Percentiles rank a stretch among this genome's conserved stretches.
Conservation (phyloP, 345 rosid species). For the Acer negundo region DNA sequence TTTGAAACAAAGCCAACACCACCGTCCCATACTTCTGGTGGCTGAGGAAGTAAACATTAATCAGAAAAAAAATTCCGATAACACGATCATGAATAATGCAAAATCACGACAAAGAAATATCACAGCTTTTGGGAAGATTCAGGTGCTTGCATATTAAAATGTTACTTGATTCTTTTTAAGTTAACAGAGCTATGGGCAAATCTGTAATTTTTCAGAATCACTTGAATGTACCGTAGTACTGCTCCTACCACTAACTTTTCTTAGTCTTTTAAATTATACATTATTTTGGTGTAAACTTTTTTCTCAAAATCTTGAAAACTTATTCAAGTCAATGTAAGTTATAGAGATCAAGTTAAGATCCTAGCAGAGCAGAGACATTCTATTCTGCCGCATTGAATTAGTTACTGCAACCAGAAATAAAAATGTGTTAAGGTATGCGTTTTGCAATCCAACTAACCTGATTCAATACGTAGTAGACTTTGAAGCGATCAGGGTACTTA, state of each 20-base stretch:
- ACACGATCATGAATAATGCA: background rate
- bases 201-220: background rate
- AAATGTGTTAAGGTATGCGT: background rate
- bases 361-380: background rate
- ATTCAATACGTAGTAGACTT: conserved; percentile 80
- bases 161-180: too few relatives aligned
- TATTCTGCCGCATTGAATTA: background rate
- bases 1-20: conserved; percentile 89
- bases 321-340: background rate
- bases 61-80: background rate
- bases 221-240: background rate
- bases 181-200: too few relatives aligned
- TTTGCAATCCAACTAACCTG: conserved; percentile 54
- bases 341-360: background rate
- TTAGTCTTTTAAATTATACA: too few relatives aligned
- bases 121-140: background rate
- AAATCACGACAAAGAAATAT: background rate
- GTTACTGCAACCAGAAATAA: background rate
- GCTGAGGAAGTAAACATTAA: conserved; percentile 46
- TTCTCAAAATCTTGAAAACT: background rate
- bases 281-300: background rate
- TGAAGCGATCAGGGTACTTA: conserved; percentile 65
- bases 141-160: too few relatives aligned
- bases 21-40: conserved; percentile 88
- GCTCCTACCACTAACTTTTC: background rate